Evolutionary conservation across 345 rosid genomes (phyloP), one percentile per base, ranked within the genome.

Genomic region (Triadica sebifera): DNA sequence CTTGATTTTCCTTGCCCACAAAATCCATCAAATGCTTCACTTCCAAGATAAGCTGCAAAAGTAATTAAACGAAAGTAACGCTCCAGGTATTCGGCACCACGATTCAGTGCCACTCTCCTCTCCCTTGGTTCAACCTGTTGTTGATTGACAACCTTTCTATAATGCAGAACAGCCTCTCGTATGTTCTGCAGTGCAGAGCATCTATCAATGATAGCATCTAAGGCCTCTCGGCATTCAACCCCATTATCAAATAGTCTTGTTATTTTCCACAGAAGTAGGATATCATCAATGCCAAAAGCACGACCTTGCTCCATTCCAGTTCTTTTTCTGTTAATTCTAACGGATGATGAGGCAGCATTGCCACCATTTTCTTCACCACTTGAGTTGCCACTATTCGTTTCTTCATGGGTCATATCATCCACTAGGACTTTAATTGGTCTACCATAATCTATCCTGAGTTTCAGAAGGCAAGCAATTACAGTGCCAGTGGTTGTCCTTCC

Each of bases 401-500:
- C 88, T 79, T 92, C 91, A 83, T 82, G 89, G 65, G 41, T 77
- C 82, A 83, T 63, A 74, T 89, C 86, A 67, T 85, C 91, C 73
- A 62, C 71, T 47, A 91, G 81, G 78, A 92, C 82, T 85, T 81
- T 87, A 74, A 95, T 81, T 64, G 98, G 99, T 80, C 94, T 91
- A 66, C 98, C 99, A 81, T 83, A 76, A 79, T 91, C 92, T 13
- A 95, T 87, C 58, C 98, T 87, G 73, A 89, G 97, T 83, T 92
- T 89, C 71, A 95, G 84, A 81, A 95, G 97, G 83, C 99, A 95
- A 53, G 99, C 99, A 80, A 95, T 92, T 64, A 92, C 99, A 74
- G 99, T 92, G 69, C 98, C 99, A 64, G 98, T 90, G 25, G 99
- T 95, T 17, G 99, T 95, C 86, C 99, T 93, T 81, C 99, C 99